These are phyloP conservation scores for Leccinum truebloodii DNA, from an alignment of 768 basidiomycete species.

Conservation along the genomic window DNA sequence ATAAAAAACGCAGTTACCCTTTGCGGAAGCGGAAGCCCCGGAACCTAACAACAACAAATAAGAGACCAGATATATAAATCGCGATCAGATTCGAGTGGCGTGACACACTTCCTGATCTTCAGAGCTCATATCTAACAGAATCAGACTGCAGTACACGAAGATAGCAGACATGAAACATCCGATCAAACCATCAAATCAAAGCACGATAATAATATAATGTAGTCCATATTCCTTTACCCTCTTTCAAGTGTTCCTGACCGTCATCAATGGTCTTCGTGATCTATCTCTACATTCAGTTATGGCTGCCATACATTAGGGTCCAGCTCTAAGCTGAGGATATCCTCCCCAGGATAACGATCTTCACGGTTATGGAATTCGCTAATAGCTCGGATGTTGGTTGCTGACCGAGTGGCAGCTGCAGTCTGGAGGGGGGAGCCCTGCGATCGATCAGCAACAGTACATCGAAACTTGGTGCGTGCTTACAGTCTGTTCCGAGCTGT, in stretches of 20 bases:
- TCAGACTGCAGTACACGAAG: not conserved
- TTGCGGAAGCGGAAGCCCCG: constrained; percentile 1
- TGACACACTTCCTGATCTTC: not conserved
- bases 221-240: not conserved
- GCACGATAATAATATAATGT: not conserved
- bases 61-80: not conserved
- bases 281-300: too few relatives aligned
- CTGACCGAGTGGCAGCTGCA: not conserved
- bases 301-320: not conserved
- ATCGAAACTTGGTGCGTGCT: not conserved
- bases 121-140: not conserved
- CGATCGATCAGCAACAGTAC: not conserved
- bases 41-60: constrained; percentile 23
- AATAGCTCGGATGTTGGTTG: constrained; percentile 1
- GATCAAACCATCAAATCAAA: not conserved
- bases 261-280: not conserved
- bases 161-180: not conserved
- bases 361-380: constrained; percentile 9
- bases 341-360: constrained; percentile 18
- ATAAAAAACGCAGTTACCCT: not conserved
- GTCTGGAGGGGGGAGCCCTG: not conserved
- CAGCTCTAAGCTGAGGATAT: constrained; percentile 11
- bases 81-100: not conserved
- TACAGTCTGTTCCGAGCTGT: constrained; percentile 10
- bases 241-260: not conserved